Base-by-base conservation (phyloP, 73 alveolate genomes). In the Blepharisma japonicum region DNA sequence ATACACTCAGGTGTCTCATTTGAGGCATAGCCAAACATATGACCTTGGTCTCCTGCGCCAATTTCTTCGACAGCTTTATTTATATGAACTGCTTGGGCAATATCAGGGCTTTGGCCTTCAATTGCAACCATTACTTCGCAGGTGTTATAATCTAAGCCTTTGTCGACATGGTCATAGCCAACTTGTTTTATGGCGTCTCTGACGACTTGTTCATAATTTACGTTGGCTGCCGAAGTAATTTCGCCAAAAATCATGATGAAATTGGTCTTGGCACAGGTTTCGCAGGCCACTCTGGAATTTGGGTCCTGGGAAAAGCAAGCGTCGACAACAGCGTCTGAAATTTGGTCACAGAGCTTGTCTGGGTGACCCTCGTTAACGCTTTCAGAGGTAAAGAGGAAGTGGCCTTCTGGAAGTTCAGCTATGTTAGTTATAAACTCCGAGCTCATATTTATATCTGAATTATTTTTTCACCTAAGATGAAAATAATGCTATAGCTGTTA, bases 11-110 rank as follows among this genome's bases (percentile, higher is more conserved):
- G 91, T 42, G 98, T 92, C 85, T 97, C 99, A 81, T 94, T 95
- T 46, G 98, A 87, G 55, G 99, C 99, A 89, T 97, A 97, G 25
- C 99, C 99, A 86, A 97, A 94, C 99, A 97, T 97, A 77, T 91
- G 87, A n/a, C 99, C 99, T 87, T 97, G 96, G 83, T 97, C 99
- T 45, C 99, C 99, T 7, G 99, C 99, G 47, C 99, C 99, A 21
- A 94, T 77, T 27, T 94, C 98, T 83, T 92, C 98, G 56, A 82
- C 98, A 23, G 86, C 89, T 88, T 95, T 96, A 68, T 87, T 91
- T 8, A 80, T 97, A 80, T 89, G 97, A 61, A 97, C 99, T 25
- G 98, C 98, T 55, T 89, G 85, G 6, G 96, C 97, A 48, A 95
- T 95, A 66, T 97, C 98, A n/a, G 83, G 83, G 82, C 95, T 71